phyloP scores from a whole-genome alignment of 257 asterid species.

The Solanum sejunctum region DNA sequence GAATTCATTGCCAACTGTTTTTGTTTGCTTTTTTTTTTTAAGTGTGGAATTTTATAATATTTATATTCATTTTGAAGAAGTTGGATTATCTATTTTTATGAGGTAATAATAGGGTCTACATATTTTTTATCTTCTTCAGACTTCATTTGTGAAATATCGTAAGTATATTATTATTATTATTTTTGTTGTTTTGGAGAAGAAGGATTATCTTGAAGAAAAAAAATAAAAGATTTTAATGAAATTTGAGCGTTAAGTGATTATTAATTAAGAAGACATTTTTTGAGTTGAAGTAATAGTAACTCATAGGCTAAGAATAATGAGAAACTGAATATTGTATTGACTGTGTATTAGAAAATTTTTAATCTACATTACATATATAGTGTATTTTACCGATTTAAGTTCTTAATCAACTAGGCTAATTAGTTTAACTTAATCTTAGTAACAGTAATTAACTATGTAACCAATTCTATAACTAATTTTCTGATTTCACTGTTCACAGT shows the following conservation, averaged over 20 bases:
- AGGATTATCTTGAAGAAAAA: background rate
- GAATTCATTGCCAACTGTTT: background rate
- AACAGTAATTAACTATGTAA: too few species aligned
- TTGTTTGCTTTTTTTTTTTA: background rate
- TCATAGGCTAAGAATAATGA: background rate
- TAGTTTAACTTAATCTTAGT: background rate
- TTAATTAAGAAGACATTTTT: background rate
- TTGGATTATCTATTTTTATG: background rate
- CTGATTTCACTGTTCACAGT: background rate
- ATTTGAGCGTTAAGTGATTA: background rate
- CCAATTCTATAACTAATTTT: background rate
- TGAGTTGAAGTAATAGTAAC: background rate
- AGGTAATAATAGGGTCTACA: too few species aligned
- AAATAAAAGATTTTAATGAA: background rate
- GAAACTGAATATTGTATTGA: background rate
- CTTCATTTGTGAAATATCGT: too few species aligned
- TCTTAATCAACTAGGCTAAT: too few species aligned
- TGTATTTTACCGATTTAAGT: too few species aligned
- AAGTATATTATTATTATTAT: too few species aligned
- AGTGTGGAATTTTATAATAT: background rate
- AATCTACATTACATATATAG: too few species aligned
- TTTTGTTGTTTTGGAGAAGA: background rate
- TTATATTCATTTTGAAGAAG: background rate
- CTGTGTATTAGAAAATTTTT: too few species aligned
- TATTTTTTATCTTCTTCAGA: too few species aligned